phyloP scores from a whole-genome alignment of 1,284 basidiomycete species.

The Marasmius sp. region DNA sequence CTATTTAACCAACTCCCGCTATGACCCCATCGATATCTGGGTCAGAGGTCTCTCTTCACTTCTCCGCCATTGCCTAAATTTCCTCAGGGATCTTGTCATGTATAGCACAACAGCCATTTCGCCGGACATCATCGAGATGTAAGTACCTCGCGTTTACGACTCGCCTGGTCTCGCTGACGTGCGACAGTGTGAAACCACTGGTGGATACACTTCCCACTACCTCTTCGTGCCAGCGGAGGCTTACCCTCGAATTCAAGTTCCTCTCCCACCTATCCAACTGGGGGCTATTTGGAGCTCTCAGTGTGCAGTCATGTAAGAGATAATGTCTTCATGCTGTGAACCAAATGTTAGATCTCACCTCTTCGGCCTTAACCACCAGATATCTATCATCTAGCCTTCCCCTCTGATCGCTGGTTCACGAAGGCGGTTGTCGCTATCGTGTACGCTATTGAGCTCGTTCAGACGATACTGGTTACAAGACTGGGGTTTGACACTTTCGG shows the following conservation, averaged over 20 bases:
- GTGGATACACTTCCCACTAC: not conserved
- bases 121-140: not conserved
- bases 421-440: constrained; percentile 21
- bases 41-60: no score
- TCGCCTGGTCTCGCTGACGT: not conserved
- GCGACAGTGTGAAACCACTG: not conserved
- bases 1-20: no score
- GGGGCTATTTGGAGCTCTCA: not conserved
- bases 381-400: constrained; percentile 24
- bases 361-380: constrained; percentile 9
- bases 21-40: no score
- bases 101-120: not conserved
- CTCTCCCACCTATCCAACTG: not conserved
- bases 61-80: no score
- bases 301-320: not conserved
- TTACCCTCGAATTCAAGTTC: not conserved
- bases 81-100: no score
- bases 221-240: not conserved
- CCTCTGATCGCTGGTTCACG: constrained; percentile 17
- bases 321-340: not conserved
- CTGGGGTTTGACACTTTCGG: constrained; percentile 25
- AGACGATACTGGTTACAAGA: constrained; percentile 21
- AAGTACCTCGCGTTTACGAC: not conserved
- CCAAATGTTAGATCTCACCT: not conserved
- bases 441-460: constrained; percentile 20